Evolutionary conservation across 208 protist genomes (phyloP).

Genomic region (Leishmania guyanensis): DNA sequence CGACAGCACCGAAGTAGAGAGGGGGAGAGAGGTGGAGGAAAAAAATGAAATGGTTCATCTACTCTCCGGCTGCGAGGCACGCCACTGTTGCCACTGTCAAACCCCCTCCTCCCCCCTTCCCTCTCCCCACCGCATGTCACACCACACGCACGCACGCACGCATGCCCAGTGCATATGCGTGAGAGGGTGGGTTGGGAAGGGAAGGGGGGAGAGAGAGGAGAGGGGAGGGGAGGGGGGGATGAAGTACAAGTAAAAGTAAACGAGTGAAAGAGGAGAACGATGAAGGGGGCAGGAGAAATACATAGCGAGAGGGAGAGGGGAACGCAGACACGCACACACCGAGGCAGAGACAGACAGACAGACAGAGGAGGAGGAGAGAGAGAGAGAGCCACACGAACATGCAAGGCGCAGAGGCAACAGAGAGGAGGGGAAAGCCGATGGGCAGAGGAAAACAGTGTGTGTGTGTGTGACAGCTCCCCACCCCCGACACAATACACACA

Average conservation of each 20-base stretch:
- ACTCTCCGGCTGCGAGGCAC: neutral
- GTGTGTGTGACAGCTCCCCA: neutral
- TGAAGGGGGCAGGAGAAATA: neutral
- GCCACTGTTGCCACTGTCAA: neutral
- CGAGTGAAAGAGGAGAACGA: no score
- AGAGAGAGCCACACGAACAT: neutral
- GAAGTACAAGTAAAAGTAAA: no score
- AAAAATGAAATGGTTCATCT: neutral
- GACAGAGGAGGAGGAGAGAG: no score
- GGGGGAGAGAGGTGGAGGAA: neutral
- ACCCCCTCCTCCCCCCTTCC: neutral
- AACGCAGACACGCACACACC: neutral
- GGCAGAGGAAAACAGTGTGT: neutral
- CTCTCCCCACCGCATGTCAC: neutral
- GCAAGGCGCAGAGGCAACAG: neutral
- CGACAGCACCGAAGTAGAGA: neutral
- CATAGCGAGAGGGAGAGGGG: neutral
- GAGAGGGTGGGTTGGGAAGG: no score
- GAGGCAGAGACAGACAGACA: neutral
- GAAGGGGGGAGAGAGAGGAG: neutral
- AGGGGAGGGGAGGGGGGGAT: neutral
- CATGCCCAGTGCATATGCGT: neutral
- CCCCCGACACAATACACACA: neutral
- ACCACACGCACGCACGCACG: conserved; percentile 4
- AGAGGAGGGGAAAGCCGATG: neutral